A percentile compares a stretch with the other conserved stretches of the same genome.
phyloP scores from a whole-genome alignment of 2,329 filamentous ascomycete genomes.

The Aspergillus hiratsukae region DNA sequence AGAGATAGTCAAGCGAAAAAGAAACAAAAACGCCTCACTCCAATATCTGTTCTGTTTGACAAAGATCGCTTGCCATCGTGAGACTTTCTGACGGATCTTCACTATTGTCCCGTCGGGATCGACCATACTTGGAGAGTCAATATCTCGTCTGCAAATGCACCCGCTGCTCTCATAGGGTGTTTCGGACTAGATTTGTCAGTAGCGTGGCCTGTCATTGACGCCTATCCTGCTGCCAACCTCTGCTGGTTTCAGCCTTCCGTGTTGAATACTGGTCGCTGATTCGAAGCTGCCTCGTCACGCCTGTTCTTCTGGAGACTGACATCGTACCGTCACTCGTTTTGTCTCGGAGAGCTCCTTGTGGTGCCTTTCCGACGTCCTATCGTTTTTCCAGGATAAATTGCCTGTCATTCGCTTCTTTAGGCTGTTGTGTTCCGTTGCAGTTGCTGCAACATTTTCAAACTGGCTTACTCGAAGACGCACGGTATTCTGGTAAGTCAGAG shows the following conservation, averaged over 20 bases:
- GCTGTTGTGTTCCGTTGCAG: conserved; percentile 39
- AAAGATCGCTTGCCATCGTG: conserved; percentile 10
- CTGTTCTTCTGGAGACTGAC: conserved; percentile 29
- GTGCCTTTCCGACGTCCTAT: conserved; percentile 33
- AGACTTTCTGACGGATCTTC: conserved; percentile 14
- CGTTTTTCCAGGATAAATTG: conserved; percentile 38
- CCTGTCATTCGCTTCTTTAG: conserved; percentile 45
- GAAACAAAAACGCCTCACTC: conserved; percentile 22
- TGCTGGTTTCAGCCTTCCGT: conserved; percentile 23
- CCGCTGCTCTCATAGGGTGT: conserved; percentile 14
- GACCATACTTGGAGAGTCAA: conserved; percentile 5
- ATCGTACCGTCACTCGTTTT: conserved; percentile 41
- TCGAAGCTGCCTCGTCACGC: conserved; percentile 27
- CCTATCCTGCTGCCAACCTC: conserved; percentile 29
- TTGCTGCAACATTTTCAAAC: conserved; percentile 46
- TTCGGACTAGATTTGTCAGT: conserved; percentile 18
- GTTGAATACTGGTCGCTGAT: conserved; percentile 30
- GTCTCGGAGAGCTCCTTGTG: conserved; percentile 35
- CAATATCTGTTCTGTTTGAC: conserved; percentile 12
- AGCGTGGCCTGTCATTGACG: conserved; percentile 20
- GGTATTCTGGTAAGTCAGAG: conserved; percentile 40
- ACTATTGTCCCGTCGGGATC: conserved; percentile 8
- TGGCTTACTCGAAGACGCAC: conserved; percentile 46
- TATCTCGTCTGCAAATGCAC: conserved; percentile 15
- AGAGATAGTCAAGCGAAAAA: conserved; percentile 8